Evolutionary conservation across 1,139 yeast genomes (phyloP), one percentile per base, ranked within the genome.

Genomic region (Blastobotrys malaysiensis): DNA sequence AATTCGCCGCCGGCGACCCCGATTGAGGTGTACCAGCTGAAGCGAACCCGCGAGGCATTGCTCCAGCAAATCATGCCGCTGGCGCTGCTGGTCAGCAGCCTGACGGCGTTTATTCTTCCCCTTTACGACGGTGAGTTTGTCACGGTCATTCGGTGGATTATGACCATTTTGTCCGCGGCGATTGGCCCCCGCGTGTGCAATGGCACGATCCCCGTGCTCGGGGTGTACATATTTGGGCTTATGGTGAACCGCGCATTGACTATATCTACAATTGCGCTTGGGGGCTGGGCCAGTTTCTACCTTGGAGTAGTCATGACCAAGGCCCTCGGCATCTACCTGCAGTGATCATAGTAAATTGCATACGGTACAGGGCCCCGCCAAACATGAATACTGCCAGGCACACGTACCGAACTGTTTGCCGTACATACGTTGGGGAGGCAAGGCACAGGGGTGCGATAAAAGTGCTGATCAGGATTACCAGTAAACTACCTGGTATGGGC

Each of bases 191-290:
- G 57, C 4, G 51, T 59, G 13, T 56, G 59, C 18, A 59, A 54
- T 36, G 64, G 64, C 16, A 48, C 59, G 26, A 59, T 58, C 43
- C 63, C 63, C 3, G 55, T 63, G 18, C 43, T 61, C n/a, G 64
- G 64, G 4, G 62, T 61, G 5, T 49, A 58, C 9, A 61, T 61
- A 22, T 53, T 61, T 43, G 64, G 64, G 5, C 43, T 61, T 27
- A 61, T 61, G 64, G 52, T 61, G 43, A 61, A 61, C 49, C 55
- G 54, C 44, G 63, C 64, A 3, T 49, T 61, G 31, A 58, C 63
- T n/a, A 53, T 61, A 3, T 61, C 63, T 44, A 61, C 64, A 9
- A 50, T 59, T 39, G 63, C 60, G 3, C 54, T 61, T 3, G 64
- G 61, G 2, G 58, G 52, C 9, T 61, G 64, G 64, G 59, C 59